Conservation (phyloP, 768 basidiomycete genomes). For the Cytidiella melzeri region DNA sequence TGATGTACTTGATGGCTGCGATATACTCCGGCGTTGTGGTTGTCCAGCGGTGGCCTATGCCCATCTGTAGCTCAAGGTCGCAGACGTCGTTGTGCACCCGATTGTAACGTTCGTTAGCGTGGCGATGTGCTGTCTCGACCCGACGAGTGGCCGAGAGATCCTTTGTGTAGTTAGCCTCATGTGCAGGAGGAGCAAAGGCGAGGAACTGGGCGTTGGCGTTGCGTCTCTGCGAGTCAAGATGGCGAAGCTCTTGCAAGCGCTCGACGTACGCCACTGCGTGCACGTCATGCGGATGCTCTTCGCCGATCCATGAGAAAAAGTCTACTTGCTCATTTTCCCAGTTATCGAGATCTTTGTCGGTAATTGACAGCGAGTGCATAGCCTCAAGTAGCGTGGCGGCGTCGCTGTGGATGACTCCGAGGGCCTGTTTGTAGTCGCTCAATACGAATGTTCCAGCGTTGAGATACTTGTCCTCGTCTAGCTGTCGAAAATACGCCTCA, state of each 20-base stretch:
- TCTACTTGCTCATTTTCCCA: slow-evolving; percentile 20
- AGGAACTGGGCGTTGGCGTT: neutral
- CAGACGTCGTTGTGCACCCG: slow-evolving; percentile 15
- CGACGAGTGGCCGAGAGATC: slow-evolving; percentile 8
- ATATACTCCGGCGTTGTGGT: slow-evolving; percentile 20
- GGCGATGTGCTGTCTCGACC: slow-evolving; percentile 1
- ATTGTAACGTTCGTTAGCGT: slow-evolving; percentile 17
- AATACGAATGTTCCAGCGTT: slow-evolving; percentile 21
- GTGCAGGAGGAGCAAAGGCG: neutral
- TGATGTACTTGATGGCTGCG: slow-evolving; percentile 12
- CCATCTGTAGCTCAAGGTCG: slow-evolving; percentile 10
- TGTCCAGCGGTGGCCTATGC: slow-evolving; percentile 24
- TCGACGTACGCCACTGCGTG: slow-evolving; percentile 28
- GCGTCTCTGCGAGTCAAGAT: slow-evolving; percentile 2
- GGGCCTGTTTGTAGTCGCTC: slow-evolving; percentile 28
- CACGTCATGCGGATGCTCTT: slow-evolving; percentile 22
- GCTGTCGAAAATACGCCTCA: slow-evolving; percentile 8
- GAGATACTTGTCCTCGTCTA: slow-evolving; percentile 19
- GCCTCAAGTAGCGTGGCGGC: neutral
- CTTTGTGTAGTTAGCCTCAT: neutral
- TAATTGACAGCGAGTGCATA: too few species aligned
- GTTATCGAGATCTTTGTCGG: slow-evolving; percentile 7
- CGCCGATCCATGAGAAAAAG: slow-evolving; percentile 23
- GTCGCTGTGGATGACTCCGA: slow-evolving; percentile 20
- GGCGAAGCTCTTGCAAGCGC: slow-evolving; percentile 18